These are phyloP conservation scores for Pythium volutum DNA, from an alignment of 352 stramenopile species.

Conservation along the genomic window DNA sequence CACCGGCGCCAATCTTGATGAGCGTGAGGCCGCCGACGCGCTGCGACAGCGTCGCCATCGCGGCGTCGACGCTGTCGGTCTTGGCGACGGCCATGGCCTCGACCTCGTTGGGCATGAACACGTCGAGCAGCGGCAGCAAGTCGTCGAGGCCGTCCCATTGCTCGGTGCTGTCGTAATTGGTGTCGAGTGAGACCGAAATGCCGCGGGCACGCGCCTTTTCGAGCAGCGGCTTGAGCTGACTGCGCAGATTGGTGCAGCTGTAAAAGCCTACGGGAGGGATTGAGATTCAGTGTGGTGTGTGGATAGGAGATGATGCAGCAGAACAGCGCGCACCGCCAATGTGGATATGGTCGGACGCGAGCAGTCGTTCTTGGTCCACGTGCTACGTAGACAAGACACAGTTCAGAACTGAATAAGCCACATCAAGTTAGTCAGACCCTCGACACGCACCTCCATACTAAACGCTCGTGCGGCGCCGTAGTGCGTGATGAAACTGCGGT, in stretches of 20 bases:
- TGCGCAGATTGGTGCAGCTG: constrained; percentile 60
- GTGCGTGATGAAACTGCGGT: constrained; percentile 83
- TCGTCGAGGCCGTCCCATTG: constrained; percentile 57
- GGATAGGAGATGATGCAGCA: neutral
- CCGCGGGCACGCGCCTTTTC: constrained; percentile 52
- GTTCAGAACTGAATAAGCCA: neutral
- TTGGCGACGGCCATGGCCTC: constrained; percentile 69
- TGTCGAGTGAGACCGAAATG: constrained; percentile 79
- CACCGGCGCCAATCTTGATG: constrained; percentile 67
- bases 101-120: constrained; percentile 84
- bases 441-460: constrained; percentile 42
- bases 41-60: constrained; percentile 46
- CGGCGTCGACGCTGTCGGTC: constrained; percentile 43
- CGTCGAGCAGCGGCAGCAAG: constrained; percentile 64
- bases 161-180: constrained; percentile 80
- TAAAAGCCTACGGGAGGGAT: constrained; percentile 38
- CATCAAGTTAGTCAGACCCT: neutral
- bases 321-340: constrained; percentile 54
- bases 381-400: constrained; percentile 30
- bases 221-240: constrained; percentile 56
- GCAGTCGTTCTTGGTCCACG: constrained; percentile 54
- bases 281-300: neutral
- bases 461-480: constrained; percentile 69
- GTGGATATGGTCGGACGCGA: constrained; percentile 64
- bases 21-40: constrained; percentile 49